phyloP scores from a whole-genome alignment of 2,329 filamentous ascomycete species.

The Plenodomus tracheiphilus region DNA sequence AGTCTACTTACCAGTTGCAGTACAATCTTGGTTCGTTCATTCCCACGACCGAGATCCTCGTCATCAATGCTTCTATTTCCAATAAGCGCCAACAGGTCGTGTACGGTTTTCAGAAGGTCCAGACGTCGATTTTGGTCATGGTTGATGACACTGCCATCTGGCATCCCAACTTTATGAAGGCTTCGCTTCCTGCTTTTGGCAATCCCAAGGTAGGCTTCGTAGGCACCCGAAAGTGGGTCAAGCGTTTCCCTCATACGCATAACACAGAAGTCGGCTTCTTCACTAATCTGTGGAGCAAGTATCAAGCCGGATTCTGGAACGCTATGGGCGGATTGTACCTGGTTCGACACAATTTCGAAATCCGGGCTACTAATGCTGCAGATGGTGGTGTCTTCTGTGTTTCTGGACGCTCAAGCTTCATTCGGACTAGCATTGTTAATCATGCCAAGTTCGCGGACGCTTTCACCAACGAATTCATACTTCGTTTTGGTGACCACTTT shows the following conservation, averaged over 20 bases:
- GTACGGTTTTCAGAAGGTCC: slow-evolving; percentile 7
- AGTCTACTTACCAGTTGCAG: slow-evolving; percentile 11
- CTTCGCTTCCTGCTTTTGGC: slow-evolving; percentile 22
- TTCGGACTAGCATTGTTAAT: slow-evolving; percentile 29
- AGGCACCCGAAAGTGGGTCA: slow-evolving; percentile 29
- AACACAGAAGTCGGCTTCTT: not conserved
- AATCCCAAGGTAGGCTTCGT: slow-evolving; percentile 23
- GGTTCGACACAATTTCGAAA: slow-evolving; percentile 42
- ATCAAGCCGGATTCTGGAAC: slow-evolving; percentile 25
- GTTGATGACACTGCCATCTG: slow-evolving; percentile 27
- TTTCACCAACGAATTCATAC: slow-evolving; percentile 25
- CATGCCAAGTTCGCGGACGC: slow-evolving; percentile 18
- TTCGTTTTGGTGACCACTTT: slow-evolving; percentile 3
- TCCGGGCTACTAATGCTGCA: slow-evolving; percentile 30
- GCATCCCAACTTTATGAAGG: slow-evolving; percentile 15
- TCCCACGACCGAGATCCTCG: slow-evolving; percentile 2
- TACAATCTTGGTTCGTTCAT: not conserved
- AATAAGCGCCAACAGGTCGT: slow-evolving; percentile 26
- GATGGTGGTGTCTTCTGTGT: slow-evolving; percentile 40
- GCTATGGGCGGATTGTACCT: slow-evolving; percentile 30
- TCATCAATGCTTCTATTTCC: slow-evolving; percentile 12
- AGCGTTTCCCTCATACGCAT: slow-evolving; percentile 5
- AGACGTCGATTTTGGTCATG: slow-evolving; percentile 14
- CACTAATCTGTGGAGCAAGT: slow-evolving; percentile 8
- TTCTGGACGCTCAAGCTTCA: slow-evolving; percentile 34